Percentiles rank a stretch among this genome's conserved stretches.
Evolutionary conservation across 148 eudicot species (phyloP).

Genomic region (Camellia sinensis): DNA sequence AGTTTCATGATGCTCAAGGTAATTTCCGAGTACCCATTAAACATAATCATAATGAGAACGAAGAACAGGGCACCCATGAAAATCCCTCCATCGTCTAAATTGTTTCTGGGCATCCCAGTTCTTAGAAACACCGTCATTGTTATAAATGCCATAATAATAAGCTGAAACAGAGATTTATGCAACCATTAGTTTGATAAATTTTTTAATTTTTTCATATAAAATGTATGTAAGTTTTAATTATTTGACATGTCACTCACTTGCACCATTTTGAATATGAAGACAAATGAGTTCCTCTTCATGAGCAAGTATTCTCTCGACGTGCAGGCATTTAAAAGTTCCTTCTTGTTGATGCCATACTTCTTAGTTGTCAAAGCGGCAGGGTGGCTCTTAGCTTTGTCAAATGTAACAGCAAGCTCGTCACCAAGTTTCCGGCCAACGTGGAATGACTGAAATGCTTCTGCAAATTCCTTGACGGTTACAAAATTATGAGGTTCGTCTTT

Average conservation of each 20-base stretch:
- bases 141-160: slow-evolving; percentile 17
- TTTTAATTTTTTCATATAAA: too few species aligned
- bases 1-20: slow-evolving; percentile 30
- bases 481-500: slow-evolving; percentile 34
- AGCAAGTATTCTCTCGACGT: slow-evolving; percentile 15
- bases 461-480: slow-evolving; percentile 34
- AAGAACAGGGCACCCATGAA: slow-evolving; percentile 30
- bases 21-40: slow-evolving; percentile 27
- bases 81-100: slow-evolving; percentile 14
- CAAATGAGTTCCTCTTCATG: slow-evolving; percentile 27
- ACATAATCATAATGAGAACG: slow-evolving; percentile 20
- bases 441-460: slow-evolving; percentile 42
- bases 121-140: slow-evolving; percentile 27
- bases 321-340: slow-evolving; percentile 20
- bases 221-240: neutral
- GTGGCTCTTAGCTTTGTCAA: slow-evolving; percentile 34
- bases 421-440: slow-evolving; percentile 34
- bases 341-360: slow-evolving; percentile 14
- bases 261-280: slow-evolving; percentile 20
- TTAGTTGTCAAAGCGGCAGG: slow-evolving; percentile 40
- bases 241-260: slow-evolving; percentile 16
- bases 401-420: slow-evolving; percentile 35
- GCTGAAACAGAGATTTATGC: slow-evolving; percentile 13
- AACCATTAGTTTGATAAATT: neutral
- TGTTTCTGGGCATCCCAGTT: slow-evolving; percentile 18